Base-by-base conservation (phyloP, 1,284 basidiomycete species). In the Melanopsichium pennsylvanicum region DNA sequence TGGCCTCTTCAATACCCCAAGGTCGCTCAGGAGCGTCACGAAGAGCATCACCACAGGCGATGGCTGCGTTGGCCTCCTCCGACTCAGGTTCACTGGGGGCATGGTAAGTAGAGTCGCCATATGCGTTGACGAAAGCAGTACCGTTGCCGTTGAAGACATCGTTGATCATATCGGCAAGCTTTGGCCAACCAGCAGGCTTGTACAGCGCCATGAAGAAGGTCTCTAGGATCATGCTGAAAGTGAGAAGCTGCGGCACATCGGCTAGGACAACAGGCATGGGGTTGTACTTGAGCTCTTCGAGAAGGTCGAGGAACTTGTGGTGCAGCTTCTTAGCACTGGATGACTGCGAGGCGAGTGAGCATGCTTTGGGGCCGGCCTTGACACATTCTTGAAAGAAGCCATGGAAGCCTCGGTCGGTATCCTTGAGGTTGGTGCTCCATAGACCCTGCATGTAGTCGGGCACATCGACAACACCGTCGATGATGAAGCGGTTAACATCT, bases 401-500 rank as follows among this genome's bases (percentile, higher is more conserved):
- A 16, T 47, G 40, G 21, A 70, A 58, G 11, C 38, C 62, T n/a
- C 31, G 48, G 23, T 73, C 67, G 25, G 59, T 56, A 49, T 60
- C 56, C 29, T 41, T 35, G 21, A 70, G 46, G 31, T 63, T 64
- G 51, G 43, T 38, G 54, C 42, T 47, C 67, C 62, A 67, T 5
- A 52, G 37, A 5, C 71, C 67, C 5, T 57, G 35, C 29, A 49
- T 42, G 47, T 70, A 70, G 58, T 62, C 44, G 35, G 68, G 60
- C 26, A 68, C 70, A 32, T 75, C 63, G 19, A 75, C 63, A 15
- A 72, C 70, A 26, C 70, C 70, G 26, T 75, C 72, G 25, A 75
- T 61, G 39, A 54, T 54, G 23, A 75, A 29, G 7, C 67, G 61
- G 22, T 62, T 47, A 32, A 70, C 59, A 22, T 73, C 61, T 9